Conservation (phyloP, 352 stramenopile species). For the Phytophthora meadii region DNA sequence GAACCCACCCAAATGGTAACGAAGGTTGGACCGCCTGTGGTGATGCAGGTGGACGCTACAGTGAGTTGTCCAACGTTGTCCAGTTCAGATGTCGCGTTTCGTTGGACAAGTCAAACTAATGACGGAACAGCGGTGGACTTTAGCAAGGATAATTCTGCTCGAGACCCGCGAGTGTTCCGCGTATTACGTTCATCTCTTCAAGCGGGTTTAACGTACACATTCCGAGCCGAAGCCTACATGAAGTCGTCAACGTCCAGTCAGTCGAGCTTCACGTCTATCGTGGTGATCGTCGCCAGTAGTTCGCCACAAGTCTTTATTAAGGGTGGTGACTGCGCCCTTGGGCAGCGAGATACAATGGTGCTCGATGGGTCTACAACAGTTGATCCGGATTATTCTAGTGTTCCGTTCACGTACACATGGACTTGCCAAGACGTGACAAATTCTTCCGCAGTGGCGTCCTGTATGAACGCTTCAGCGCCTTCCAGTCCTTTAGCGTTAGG, state of each 20-base stretch:
- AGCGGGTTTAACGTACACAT: constrained; percentile 57
- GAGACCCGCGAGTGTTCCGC: constrained; percentile 68
- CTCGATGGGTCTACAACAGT: constrained; percentile 54
- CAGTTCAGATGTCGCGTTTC: constrained; percentile 46
- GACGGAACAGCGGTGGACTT: constrained; percentile 38
- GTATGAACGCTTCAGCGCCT: constrained; percentile 11
- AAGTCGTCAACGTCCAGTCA: constrained; percentile 19
- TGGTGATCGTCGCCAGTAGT: constrained; percentile 51
- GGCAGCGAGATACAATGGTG: constrained; percentile 54
- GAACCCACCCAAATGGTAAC: constrained; percentile 44
- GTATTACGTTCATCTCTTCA: constrained; percentile 45
- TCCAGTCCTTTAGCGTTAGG: constrained; percentile 25
- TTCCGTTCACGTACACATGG: constrained; percentile 58
- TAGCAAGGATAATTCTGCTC: constrained; percentile 59
- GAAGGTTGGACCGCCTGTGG: constrained; percentile 41
- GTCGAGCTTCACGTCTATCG: constrained; percentile 47
- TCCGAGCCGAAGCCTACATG: constrained; percentile 63
- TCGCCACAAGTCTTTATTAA: constrained; percentile 40
- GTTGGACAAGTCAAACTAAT: constrained; percentile 47
- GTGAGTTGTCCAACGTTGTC: constrained; percentile 53
- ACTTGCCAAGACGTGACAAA: constrained; percentile 64
- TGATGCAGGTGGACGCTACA: constrained; percentile 53
- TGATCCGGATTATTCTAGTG: constrained; percentile 54
- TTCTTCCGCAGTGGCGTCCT: constrained; percentile 22
- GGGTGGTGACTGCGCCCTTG: constrained; percentile 57